Conservation (phyloP, 164 flowering plant species). For the Buxus sempervirens region DNA sequence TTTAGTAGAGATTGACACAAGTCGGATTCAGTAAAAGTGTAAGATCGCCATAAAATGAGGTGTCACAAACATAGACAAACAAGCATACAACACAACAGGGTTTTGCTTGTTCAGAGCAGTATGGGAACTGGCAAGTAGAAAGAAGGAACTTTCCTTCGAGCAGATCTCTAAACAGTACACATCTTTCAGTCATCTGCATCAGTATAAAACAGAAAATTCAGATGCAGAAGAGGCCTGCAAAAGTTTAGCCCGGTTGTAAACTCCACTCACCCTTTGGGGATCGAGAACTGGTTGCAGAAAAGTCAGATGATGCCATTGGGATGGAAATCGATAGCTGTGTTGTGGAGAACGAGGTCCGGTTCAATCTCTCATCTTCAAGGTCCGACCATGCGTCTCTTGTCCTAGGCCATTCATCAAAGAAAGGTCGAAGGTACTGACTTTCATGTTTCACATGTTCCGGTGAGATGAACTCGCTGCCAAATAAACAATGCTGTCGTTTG, state of each 20-base stretch:
- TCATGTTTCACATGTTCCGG: conserved; percentile 52
- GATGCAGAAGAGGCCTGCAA: not conserved
- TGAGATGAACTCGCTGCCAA: conserved; percentile 42
- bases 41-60: too few relatives aligned
- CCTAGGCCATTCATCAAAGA: conserved; percentile 89
- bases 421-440: conserved; percentile 69
- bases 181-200: conserved; percentile 35
- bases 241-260: not conserved
- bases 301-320: conserved; percentile 67
- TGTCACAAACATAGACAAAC: too few relatives aligned
- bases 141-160: too few relatives aligned
- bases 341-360: conserved; percentile 64
- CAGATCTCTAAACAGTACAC: not conserved
- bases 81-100: too few relatives aligned
- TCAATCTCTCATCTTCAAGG: conserved; percentile 65
- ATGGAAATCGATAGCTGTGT: conserved; percentile 87
- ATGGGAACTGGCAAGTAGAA: too few relatives aligned
- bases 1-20: too few relatives aligned
- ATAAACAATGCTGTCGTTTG: conserved; percentile 43
- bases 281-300: conserved; percentile 54
- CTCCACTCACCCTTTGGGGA: conserved; percentile 69
- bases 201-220: not conserved
- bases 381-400: conserved; percentile 71
- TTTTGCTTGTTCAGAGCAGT: too few relatives aligned
- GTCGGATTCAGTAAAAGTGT: too few relatives aligned